phyloP scores from a whole-genome alignment of 2,329 filamentous ascomycete species.

The Arthrobotrys conoides region DNA sequence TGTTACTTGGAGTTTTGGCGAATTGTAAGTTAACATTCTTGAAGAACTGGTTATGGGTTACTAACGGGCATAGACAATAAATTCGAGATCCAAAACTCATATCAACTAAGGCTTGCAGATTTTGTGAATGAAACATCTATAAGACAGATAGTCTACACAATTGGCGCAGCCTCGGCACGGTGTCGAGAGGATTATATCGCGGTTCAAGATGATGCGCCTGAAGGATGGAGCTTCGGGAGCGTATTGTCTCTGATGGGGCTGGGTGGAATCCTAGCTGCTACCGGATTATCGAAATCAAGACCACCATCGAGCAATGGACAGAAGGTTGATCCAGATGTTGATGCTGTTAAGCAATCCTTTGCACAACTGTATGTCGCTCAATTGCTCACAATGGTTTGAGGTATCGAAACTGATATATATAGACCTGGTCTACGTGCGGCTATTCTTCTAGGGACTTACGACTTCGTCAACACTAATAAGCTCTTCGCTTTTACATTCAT shows the following conservation, averaged over 20 bases:
- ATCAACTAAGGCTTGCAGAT: constrained; percentile 89
- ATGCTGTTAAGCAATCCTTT: constrained; percentile 87
- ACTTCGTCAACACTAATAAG: constrained; percentile 95
- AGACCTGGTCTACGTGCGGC: constrained; percentile 86
- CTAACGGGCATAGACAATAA: constrained; percentile 78
- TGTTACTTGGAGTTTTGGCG: constrained; percentile 85
- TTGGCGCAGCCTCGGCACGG: constrained; percentile 79
- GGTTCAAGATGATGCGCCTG: constrained; percentile 89
- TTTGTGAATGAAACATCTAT: constrained; percentile 95
- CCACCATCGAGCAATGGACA: constrained; percentile 65
- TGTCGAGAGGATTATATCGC: constrained; percentile 83
- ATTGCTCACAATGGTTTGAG: background rate
- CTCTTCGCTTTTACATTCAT: constrained; percentile 87
- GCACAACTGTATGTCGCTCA: constrained; percentile 76
- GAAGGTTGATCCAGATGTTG: constrained; percentile 73
- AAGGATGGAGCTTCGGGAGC: constrained; percentile 86
- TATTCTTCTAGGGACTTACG: constrained; percentile 86
- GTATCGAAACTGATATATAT: constrained; percentile 28
- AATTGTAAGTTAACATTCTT: constrained; percentile 73
- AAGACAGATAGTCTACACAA: constrained; percentile 81
- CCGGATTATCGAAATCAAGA: constrained; percentile 69
- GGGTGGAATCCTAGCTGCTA: constrained; percentile 49
- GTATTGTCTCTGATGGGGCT: constrained; percentile 86
- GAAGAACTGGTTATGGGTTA: background rate
- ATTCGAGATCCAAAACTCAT: constrained; percentile 98